These are phyloP conservation scores for Colletotrichum somersetense DNA, from an alignment of 2,329 filamentous ascomycete species.

Conservation along the genomic window DNA sequence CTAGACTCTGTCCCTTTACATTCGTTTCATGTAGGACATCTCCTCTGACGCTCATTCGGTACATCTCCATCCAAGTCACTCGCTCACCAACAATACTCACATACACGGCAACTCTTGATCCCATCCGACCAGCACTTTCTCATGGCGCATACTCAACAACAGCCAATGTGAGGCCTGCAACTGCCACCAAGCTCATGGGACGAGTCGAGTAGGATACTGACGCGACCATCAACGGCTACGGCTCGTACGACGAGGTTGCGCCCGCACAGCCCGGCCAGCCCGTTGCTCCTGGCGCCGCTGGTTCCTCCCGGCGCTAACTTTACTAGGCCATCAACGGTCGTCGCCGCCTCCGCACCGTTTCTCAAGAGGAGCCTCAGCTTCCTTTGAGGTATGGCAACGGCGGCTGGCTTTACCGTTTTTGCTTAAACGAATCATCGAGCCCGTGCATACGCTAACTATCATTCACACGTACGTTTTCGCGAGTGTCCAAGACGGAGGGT, in stretches of 20 bases:
- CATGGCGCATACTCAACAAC: constrained; percentile 37
- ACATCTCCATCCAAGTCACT: constrained; percentile 18
- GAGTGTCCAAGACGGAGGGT: neutral
- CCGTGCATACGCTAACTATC: neutral
- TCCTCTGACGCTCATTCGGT: constrained; percentile 30
- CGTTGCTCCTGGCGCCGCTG: neutral
- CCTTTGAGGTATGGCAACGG: constrained; percentile 43
- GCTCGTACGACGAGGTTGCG: constrained; percentile 5
- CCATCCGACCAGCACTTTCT: neutral
- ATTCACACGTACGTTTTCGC: neutral
- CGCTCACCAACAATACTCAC: neutral
- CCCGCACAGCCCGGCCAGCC: constrained; percentile 3
- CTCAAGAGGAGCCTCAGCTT: constrained; percentile 47
- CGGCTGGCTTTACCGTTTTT: constrained; percentile 1
- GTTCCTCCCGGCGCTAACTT: constrained; percentile 8
- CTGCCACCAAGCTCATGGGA: too few relatives aligned
- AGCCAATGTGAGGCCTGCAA: constrained; percentile 41
- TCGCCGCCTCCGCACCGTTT: constrained; percentile 42
- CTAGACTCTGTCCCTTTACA: constrained; percentile 23
- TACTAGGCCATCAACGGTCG: constrained; percentile 22
- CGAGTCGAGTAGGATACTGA: too few relatives aligned
- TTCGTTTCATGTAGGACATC: constrained; percentile 26
- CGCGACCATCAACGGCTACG: constrained; percentile 1
- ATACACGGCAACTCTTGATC: neutral
- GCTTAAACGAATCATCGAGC: neutral